Base-by-base conservation (phyloP, 306 rosid species). In the Quercus variabilis region DNA sequence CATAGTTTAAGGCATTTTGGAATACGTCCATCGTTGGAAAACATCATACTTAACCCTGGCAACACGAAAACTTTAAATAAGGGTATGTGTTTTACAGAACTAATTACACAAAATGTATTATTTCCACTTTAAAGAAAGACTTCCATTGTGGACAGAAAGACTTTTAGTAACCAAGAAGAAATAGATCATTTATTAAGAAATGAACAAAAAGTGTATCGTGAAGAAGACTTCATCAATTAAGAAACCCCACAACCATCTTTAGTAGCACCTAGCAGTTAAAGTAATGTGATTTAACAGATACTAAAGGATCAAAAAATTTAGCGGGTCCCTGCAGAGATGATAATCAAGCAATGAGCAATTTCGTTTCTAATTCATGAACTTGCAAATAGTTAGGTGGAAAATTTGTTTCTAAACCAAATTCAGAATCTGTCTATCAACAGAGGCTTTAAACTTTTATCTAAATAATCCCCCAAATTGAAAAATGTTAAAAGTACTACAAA, bases 401-500 rank as follows among this genome's bases (percentile, higher is more conserved):
- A 31, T 60, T 81, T 76, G 77, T 76, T 35, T 63, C 4, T 17
- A 76, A 60, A 54, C 81, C 85, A 52, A 38, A 51, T 62, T 60
- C 41, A 70, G 80, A 33, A 33, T 33, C 68, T 21, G 23, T 35
- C 51, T 9, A 3, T 67, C 52, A 49, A 33, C 6, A 35, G 52
- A 3, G 11, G 46, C 46, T 41, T 8, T 41, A 41, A 8, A 41
- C 46, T 17, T 35, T 67, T 67, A 18, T 35, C 70, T 19, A 67
- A 46, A 31, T 49, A 25, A 21, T 12, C 20, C n/a, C 30, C 25
- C 31, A 31, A 33, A 57, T 56, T 55, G 72, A 49, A 56, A 69
- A 57, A 41, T 41, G 12, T 41, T 41, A 41, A 41, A 41, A 41
- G 46, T 41, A 41, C 11, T 38, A 38, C 10, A 38, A 38, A 38